Evolutionary conservation across 192 early-diverging fungal genomes (phyloP), one percentile per base, ranked within the genome.

Genomic region (Lobosporangium transversale): DNA sequence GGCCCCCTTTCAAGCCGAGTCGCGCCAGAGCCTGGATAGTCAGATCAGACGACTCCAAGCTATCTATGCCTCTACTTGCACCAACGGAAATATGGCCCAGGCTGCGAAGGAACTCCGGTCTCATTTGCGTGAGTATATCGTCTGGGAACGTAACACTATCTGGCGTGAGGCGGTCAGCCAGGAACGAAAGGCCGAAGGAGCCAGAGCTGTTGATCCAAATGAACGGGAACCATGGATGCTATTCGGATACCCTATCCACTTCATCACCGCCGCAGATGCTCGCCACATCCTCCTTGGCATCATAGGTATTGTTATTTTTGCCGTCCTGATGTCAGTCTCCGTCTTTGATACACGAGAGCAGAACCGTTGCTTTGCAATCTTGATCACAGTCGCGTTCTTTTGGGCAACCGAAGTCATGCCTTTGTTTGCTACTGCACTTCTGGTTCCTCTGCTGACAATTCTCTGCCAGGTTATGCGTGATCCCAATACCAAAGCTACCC

Each of bases 391-490:
- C 40, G 93, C 93, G 44, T 82, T 90, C 42, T 79, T 97, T 50
- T 97, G 95, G 95, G 95, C 94, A 1, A 91, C 91, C 18, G 95
- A 91, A 70, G 88, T 84, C 7, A 74, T 93, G 23, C 92, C 90
- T 29, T 79, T 93, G 36, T 93, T 89, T 66, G 86, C 90, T 21
- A 93, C 92, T 7, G 84, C 90, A 11, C 66, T 91, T 18, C 58
- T 89, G 48, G 86, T 93, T 30, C 92, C 92, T 0, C 78, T 91
- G 49, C 65, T 93, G 8, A 84, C 91, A 20, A 85, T 93, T 14
- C 55, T 81, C 4, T 79, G 92, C 15, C 81, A 85, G 36, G 89
- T 92, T 26, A 82, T 92, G 80, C 80, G 85, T 21, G 81, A 85
- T 33, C 59, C 73, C 4, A 49, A 11, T 0, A 61, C 84, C 1